A percentile compares a stretch with the other conserved stretches of the same genome.
Conservation (phyloP, 1,284 basidiomycete genomes). For the Trametes pubescens region DNA sequence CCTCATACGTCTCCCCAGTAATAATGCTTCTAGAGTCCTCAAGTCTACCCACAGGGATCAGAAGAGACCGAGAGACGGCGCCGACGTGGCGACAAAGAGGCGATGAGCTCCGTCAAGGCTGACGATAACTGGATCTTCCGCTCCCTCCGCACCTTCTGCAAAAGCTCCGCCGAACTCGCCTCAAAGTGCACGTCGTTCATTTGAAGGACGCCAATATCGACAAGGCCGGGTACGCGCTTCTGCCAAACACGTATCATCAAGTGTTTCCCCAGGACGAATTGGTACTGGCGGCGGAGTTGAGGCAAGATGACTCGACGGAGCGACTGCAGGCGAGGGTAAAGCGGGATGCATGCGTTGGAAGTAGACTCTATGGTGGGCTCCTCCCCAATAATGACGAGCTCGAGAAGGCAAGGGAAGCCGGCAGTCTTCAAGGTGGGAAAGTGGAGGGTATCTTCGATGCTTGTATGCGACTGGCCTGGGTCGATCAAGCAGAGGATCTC, state of each 20-base stretch:
- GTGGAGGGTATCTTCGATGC: slow-evolving; percentile 6
- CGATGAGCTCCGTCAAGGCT: neutral
- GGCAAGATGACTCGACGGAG: slow-evolving; percentile 3
- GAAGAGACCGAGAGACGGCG: neutral
- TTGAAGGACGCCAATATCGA: neutral
- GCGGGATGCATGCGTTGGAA: neutral
- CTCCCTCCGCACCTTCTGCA: neutral
- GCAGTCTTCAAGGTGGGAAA: neutral
- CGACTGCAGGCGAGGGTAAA: slow-evolving; percentile 8
- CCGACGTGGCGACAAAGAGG: neutral
- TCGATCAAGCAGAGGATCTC: slow-evolving; percentile 18
- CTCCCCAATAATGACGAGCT: slow-evolving; percentile 17
- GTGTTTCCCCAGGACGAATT: neutral
- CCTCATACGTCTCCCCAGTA: too few species aligned
- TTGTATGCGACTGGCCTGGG: slow-evolving; percentile 2
- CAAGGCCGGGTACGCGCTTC: slow-evolving; percentile 5
- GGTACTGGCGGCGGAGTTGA: neutral
- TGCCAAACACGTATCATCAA: slow-evolving; percentile 1
- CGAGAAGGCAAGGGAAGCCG: slow-evolving; percentile 11
- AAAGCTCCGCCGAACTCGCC: neutral
- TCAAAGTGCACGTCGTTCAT: neutral
- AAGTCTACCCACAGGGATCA: neutral
- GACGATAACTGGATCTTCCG: neutral
- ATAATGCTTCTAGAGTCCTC: too few species aligned
- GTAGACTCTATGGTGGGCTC: neutral